Percentiles rank a stretch among this genome's conserved stretches.
Conservation (phyloP, 768 basidiomycete species). For the Auricularia sp. region DNA sequence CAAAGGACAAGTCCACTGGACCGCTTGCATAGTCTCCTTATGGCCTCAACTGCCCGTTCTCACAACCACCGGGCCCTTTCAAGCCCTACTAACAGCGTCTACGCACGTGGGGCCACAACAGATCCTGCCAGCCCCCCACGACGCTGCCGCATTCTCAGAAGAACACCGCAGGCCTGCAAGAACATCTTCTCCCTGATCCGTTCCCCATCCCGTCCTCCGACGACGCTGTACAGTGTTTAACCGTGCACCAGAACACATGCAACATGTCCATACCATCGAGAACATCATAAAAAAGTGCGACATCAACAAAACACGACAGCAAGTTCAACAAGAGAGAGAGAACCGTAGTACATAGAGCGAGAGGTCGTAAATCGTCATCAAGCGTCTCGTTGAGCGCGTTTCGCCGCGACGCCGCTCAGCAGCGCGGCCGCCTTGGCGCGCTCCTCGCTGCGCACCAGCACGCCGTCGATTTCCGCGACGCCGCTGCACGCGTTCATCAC, state of each 20-base stretch:
- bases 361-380: background rate
- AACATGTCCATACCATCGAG: background rate
- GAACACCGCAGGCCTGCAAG: too few relatives aligned
- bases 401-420: constrained; percentile 32
- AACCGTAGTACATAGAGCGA: background rate
- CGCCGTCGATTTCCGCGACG: constrained; percentile 75
- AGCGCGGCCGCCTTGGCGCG: constrained; percentile 69
- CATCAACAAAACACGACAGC: background rate
- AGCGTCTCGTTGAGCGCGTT: background rate
- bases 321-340: background rate
- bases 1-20: too few relatives aligned
- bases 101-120: too few relatives aligned
- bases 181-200: too few relatives aligned
- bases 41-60: too few relatives aligned
- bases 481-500: constrained; percentile 66
- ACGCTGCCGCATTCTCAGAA: too few relatives aligned
- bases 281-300: background rate
- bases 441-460: constrained; percentile 76
- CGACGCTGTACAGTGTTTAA: too few relatives aligned
- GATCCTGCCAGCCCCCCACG: too few relatives aligned
- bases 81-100: too few relatives aligned
- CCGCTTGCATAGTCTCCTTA: too few relatives aligned
- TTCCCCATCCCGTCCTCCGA: too few relatives aligned
- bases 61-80: too few relatives aligned
- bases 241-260: background rate